A percentile compares a stretch with the other conserved stretches of the same genome.
Evolutionary conservation across 805 yeast species (phyloP).

Genomic region (Ogataea ganodermae): DNA sequence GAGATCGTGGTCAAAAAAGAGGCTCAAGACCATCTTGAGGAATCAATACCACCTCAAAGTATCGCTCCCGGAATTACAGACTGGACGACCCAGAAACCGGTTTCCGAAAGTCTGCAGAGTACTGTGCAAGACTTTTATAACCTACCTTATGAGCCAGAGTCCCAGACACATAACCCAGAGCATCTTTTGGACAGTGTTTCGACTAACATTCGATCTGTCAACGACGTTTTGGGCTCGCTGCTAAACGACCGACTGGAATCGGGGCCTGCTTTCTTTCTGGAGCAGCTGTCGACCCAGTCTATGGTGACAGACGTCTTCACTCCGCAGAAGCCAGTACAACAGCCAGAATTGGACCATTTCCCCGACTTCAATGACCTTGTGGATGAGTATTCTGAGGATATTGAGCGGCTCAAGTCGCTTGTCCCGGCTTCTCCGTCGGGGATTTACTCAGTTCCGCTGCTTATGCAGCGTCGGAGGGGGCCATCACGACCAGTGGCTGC

Average conservation of each 20-base stretch:
- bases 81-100: not conserved
- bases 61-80: not conserved
- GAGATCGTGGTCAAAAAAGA: constrained; percentile 1
- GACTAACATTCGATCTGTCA: constrained; percentile 10
- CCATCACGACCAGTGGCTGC: not conserved
- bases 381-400: constrained; percentile 41
- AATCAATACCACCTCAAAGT: too few species aligned
- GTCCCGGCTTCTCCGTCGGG: not conserved
- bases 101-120: not conserved
- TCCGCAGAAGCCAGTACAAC: not conserved
- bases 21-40: not conserved
- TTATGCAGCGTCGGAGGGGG: not conserved
- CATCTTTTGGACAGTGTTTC: not conserved
- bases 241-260: constrained; percentile 3
- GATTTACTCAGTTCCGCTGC: not conserved
- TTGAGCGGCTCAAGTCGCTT: constrained; percentile 35
- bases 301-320: not conserved
- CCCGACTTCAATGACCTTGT: constrained; percentile 17
- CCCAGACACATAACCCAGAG: too few species aligned
- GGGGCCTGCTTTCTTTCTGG: constrained; percentile 8
- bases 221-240: constrained; percentile 10
- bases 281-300: constrained; percentile 8
- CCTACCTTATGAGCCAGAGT: not conserved
- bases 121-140: not conserved
- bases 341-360: not conserved